Evolutionary conservation across 169 alveolate genomes (phyloP).

Genomic region (Plasmodium billcollinsi): DNA sequence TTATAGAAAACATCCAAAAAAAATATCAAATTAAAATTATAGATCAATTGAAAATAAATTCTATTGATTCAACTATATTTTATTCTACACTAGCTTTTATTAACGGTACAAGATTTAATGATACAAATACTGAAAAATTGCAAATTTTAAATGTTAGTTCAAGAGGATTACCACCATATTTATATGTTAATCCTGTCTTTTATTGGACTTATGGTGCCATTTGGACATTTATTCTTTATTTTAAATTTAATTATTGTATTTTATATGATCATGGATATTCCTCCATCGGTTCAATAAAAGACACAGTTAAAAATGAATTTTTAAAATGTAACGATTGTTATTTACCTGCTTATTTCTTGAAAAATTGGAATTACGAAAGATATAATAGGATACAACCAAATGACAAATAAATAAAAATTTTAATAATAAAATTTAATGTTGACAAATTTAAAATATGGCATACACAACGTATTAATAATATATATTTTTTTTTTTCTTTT

Average conservation of each 20-base stretch:
- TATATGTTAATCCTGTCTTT: slow-evolving; percentile 79
- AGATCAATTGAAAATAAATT: slow-evolving; percentile 18
- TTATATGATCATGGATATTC: slow-evolving; percentile 86
- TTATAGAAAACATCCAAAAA: slow-evolving; percentile 36
- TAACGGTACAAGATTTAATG: slow-evolving; percentile 72
- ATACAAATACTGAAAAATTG: slow-evolving; percentile 42
- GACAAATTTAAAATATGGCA: neutral
- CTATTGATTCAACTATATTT: slow-evolving; percentile 9
- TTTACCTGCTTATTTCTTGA: slow-evolving; percentile 83
- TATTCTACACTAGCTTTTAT: slow-evolving; percentile 44
- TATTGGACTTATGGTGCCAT: slow-evolving; percentile 87
- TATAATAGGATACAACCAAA: slow-evolving; percentile 51
- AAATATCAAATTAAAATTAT: neutral
- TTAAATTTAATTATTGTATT: slow-evolving; percentile 82
- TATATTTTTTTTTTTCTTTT: slow-evolving; percentile 5
- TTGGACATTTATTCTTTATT: slow-evolving; percentile 84
- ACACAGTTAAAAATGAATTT: slow-evolving; percentile 78
- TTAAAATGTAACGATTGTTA: slow-evolving; percentile 79
- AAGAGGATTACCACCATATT: slow-evolving; percentile 75
- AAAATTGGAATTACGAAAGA: slow-evolving; percentile 82
- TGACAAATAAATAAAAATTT: slow-evolving; percentile 10
- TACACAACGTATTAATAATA: neutral
- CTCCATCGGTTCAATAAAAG: slow-evolving; percentile 82
- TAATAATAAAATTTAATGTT: neutral
- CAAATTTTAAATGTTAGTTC: slow-evolving; percentile 72